Base-by-base conservation (phyloP, 495 filamentous ascomycete genomes). In the Aspergillus haitiensis region DNA sequence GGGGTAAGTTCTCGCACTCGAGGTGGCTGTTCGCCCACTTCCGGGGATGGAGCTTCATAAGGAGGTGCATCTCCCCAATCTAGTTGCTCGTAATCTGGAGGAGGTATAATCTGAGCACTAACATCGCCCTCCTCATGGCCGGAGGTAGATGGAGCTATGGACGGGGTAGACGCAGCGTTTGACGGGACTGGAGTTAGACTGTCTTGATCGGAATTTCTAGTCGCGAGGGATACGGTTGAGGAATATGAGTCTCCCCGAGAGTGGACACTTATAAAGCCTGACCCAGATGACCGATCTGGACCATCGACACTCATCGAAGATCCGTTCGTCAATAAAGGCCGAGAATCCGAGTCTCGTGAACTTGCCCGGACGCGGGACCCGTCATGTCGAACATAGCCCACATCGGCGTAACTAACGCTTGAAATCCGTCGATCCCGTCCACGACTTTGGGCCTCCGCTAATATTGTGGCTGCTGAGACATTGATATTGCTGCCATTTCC, bases 301-400 rank as follows among this genome's bases (percentile, higher is more conserved):
- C 44, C 33, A 33, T 69, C 64, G 5, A 42, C 47, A 46, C 65
- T 78, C 62, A 90, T 87, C 60, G 80, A 82, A 4, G 86, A 86
- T 8, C 88, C 85, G 59, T 89, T 85, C 18, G 84, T 85, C 5
- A 96, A 78, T 3, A 96, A 79, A 3, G 91, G 91, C 12, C 84
- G 75, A 12, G 84, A 75, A 66, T 96, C 90, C 39, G 88, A 90
- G 60, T 93, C 91, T 21, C 79, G 79, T 49, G 90, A 93, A 63
- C 87, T 88, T 15, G 90, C 90, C 42, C 94, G 86, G 55, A 98
- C 72, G 12, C 94, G 83, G 0, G 90, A 90, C 16, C 94, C 94
- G 67, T 98, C 94, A 61, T 93, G 92, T 48, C 92, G 81, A 8
- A 90, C 92, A 50, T 95, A 83, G 34, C 94, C 94, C 10, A 98